These are phyloP conservation scores for Pinus tabuliformis DNA, from an alignment of 75 land plant species.

Conservation along the genomic window DNA sequence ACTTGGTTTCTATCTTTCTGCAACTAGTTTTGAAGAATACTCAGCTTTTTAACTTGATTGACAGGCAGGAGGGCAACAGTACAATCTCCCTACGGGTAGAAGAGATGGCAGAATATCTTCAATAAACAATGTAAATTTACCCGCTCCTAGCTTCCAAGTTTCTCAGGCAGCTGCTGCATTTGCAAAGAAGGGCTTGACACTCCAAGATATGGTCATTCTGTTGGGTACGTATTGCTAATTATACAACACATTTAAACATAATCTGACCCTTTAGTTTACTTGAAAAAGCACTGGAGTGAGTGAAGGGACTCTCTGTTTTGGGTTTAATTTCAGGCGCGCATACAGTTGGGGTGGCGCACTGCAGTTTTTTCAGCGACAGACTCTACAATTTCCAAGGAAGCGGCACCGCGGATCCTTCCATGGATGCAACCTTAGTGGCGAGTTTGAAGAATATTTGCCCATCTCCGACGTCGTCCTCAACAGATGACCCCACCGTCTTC, in stretches of 20 bases:
- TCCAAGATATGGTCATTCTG: slow-evolving; percentile 15
- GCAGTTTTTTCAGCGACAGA: slow-evolving; percentile 49
- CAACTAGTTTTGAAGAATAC: too few species aligned
- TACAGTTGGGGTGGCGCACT: slow-evolving; percentile 69
- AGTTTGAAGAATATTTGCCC: slow-evolving; percentile 40
- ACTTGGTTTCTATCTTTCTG: not conserved
- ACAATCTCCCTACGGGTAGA: slow-evolving; percentile 15
- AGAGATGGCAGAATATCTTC: slow-evolving; percentile 10
- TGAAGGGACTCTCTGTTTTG: too few species aligned
- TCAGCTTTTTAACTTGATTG: too few species aligned
- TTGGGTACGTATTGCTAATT: not conserved
- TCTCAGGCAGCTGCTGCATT: not conserved
- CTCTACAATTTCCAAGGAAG: slow-evolving; percentile 61
- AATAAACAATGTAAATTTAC: not conserved
- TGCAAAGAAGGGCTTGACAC: not conserved
- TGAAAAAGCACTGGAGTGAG: too few species aligned
- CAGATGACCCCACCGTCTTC: slow-evolving; percentile 2
- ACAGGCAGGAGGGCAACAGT: slow-evolving; percentile 26
- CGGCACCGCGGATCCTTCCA: slow-evolving; percentile 56
- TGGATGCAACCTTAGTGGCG: slow-evolving; percentile 29
- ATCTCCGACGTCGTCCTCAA: not conserved
- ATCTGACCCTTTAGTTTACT: too few species aligned
- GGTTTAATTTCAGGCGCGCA: slow-evolving; percentile 43
- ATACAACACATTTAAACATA: too few species aligned
- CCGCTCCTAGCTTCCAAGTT: not conserved